Evolutionary conservation across 805 yeast species (phyloP), one percentile per base, ranked within the genome.

Genomic region (Candida boleticola): DNA sequence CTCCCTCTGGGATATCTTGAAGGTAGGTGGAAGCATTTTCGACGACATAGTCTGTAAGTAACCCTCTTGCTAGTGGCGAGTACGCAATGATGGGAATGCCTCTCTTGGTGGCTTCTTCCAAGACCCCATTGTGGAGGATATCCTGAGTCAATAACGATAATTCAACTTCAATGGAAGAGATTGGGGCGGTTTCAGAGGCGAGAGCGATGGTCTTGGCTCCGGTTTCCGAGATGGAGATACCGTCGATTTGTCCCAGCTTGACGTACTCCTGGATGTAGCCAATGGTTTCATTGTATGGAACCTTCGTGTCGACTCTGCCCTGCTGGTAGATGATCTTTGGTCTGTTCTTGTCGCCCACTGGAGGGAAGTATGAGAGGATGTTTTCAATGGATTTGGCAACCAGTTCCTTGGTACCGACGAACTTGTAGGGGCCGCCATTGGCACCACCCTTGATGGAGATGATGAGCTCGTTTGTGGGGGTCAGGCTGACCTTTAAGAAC

Each of bases 11-110:
- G 27, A 84, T 54, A 42, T 79, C 82, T 0, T 60, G 53, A 19
- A 49, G 52, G 49, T 57, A 66, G 6, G 48, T 48, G 20, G 63
- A 60, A 13, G 56, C 47, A 18, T 63, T 52, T 5, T 73, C 61
- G 21, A 63, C 78, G 40, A 80, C 61, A 26, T 55, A 47, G 43
- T 93, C 95, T 3, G 92, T 82, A 42, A 89, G 71, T 46, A 83
- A 66, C 1, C 96, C 97, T 53, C 86, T 74, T 7, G 89, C 84
- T 41, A 89, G 70, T 23, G 97, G 97, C 23, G 95, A 84, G 62
- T 89, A 89, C 20, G 89, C 86, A 44, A 87, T 69, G 23, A 87
- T 68, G 11, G 92, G 84, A 42, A 89, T 76, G 13, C 70, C 70
- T 25, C 73, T 61, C 46, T 82, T 79, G 17, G 76, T 72, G 48